Conservation (phyloP, 352 stramenopile genomes). For the Pythium diclinum region DNA sequence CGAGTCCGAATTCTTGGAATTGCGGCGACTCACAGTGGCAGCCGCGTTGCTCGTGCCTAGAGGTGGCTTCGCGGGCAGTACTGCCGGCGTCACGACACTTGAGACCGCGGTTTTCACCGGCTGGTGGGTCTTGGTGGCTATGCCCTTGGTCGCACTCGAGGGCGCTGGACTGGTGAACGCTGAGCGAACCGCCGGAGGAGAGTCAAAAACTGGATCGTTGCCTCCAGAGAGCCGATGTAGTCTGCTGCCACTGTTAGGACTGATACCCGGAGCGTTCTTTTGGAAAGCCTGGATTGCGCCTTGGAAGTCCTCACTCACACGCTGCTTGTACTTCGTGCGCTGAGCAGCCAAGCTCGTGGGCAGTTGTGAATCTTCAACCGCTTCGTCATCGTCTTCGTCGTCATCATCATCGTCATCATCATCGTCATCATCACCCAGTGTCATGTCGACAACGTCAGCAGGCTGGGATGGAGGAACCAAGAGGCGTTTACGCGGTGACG, state of each 20-base stretch:
- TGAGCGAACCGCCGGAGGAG: constrained; percentile 7
- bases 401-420: constrained; percentile 13
- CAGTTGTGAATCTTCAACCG: constrained; percentile 29
- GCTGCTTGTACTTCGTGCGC: constrained; percentile 20
- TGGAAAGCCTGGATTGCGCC: constrained; percentile 48
- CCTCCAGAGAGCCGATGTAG: constrained; percentile 23
- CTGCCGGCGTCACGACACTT: not conserved
- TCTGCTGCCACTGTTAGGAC: not conserved
- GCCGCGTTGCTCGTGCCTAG: not conserved
- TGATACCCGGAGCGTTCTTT: not conserved
- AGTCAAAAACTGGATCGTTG: constrained; percentile 15
- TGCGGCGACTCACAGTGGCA: not conserved
- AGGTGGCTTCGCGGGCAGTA: not conserved
- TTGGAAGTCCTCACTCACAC: constrained; percentile 49
- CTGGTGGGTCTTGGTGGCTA: not conserved
- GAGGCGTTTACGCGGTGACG: not conserved
- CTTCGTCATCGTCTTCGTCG: constrained; percentile 16
- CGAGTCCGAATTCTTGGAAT: constrained; percentile 2
- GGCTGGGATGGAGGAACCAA: constrained; percentile 19
- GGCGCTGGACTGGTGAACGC: not conserved
- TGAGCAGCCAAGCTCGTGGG: constrained; percentile 8
- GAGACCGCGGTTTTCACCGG: not conserved
- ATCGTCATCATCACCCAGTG: constrained; percentile 15
- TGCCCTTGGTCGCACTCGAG: not conserved
- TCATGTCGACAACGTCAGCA: constrained; percentile 24